phyloP scores from a whole-genome alignment of 768 basidiomycete species.

The Boletus tylopilopsis region DNA sequence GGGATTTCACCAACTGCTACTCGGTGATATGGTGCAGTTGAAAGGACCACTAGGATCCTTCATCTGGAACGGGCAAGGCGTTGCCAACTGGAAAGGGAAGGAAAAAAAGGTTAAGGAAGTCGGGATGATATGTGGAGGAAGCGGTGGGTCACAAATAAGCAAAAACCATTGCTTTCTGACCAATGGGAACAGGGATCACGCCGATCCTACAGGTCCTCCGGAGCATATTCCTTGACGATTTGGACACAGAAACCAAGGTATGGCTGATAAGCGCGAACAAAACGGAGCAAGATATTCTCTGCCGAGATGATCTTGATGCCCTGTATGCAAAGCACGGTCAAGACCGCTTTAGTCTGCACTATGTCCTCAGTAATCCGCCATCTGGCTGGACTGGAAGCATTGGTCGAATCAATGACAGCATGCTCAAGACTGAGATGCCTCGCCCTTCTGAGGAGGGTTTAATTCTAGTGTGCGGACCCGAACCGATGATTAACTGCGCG shows the following conservation, averaged over 20 bases:
- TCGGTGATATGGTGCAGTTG: slow-evolving; percentile 50
- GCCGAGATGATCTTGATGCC: slow-evolving; percentile 44
- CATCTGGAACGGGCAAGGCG: slow-evolving; percentile 43
- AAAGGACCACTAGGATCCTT: slow-evolving; percentile 62
- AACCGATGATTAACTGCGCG: slow-evolving; percentile 33
- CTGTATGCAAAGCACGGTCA: slow-evolving; percentile 28
- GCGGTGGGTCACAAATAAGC: slow-evolving; percentile 32
- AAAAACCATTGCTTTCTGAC: neutral
- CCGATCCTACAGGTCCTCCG: slow-evolving; percentile 56
- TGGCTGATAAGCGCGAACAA: slow-evolving; percentile 50
- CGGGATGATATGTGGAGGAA: slow-evolving; percentile 57
- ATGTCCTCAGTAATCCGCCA: slow-evolving; percentile 37
- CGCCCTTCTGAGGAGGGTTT: slow-evolving; percentile 35
- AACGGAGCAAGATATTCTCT: slow-evolving; percentile 48
- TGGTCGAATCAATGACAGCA: slow-evolving; percentile 39
- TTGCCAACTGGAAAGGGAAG: slow-evolving; percentile 35
- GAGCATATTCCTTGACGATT: slow-evolving; percentile 39
- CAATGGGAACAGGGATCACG: slow-evolving; percentile 39
- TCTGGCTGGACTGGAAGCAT: slow-evolving; percentile 37
- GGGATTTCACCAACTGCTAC: slow-evolving; percentile 41
- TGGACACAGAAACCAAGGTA: slow-evolving; percentile 36
- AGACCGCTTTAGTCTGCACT: slow-evolving; percentile 38
- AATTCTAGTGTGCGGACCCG: slow-evolving; percentile 51
- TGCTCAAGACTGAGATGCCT: slow-evolving; percentile 42
- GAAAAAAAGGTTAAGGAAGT: slow-evolving; percentile 36